Base-by-base conservation (phyloP, 768 basidiomycete species). In the Amanita pallidorosea region DNA sequence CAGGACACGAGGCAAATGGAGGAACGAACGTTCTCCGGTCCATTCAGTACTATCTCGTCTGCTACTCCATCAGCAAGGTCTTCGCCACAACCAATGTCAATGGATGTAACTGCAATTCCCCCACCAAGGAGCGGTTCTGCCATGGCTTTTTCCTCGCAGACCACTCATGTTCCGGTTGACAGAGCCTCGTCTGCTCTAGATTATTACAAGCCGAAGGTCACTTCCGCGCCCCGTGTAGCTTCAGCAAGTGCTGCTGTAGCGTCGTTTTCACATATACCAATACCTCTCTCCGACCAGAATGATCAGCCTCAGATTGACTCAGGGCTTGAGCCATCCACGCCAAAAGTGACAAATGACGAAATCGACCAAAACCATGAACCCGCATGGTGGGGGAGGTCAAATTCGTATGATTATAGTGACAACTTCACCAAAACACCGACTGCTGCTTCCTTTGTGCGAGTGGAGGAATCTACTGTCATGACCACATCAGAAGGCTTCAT, bases 41-140 rank as follows among this genome's bases (percentile, higher is more conserved):
- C 95, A 7, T 97, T 98, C 67, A 92, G 87, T 55, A 83, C 89
- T 5, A 95, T 99, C 53, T 88, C 94, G 2, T 89, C 94, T 1
- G 72, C 77, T 3, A 77, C 82, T 3, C 76, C 80, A 18, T 88
- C 90, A 5, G 79, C 83, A 4, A 78, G 78, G 38, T 81, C 89
- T 3, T 89, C 90, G 11, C 88, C 89, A 1, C 83, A 79, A 55
- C 85, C 77, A 31, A 79, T 75, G 5, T 60, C 70, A 20, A 60
- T 70, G 5, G 74, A 74, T 54, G 51, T 63, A 48, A 61, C 64
- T 64, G 49, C 64, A 17, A 62, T 71, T 9, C 73, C 78, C 37
- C 79, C 81, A 7, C 71, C 71, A 29, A 71, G 83, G 47, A 80
- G 77, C 49, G 83, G 83, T 4, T 90, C 88, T 25, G 83, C 85